Base-by-base conservation (phyloP, 192 early-diverging fungal species). In the Linnemannia exigua region DNA sequence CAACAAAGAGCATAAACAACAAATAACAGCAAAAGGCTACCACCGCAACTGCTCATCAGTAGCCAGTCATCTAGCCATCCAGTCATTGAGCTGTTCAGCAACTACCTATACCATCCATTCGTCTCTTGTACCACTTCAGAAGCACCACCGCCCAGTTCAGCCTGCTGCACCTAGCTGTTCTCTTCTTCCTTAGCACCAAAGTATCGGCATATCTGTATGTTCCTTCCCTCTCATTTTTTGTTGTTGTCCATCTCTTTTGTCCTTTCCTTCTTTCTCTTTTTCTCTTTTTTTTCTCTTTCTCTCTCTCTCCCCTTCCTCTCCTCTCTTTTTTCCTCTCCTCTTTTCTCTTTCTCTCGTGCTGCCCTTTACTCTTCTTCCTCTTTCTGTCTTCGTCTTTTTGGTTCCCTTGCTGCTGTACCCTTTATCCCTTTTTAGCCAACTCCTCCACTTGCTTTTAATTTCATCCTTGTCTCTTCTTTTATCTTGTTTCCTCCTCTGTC, bases 391-490 rank as follows among this genome's bases (percentile, higher is more conserved):
- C 63, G 3, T 76, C 31, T 48, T 68, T 47, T 9, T 54, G 6
- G 25, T 63, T 31, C 58, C 58, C 28, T 63, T 63, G 75, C 75
- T 46, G 44, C 41, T 46, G 31, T 36, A 68, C 75, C 67, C 44
- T 68, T 76, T 76, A 19, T 74, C 50, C 19, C 35, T 48, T 46
- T 20, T 71, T 71, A n/a, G 22, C 67, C 38, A 41, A 41, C 41
- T 17, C 69, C n/a, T 70, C 70, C 70, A 71, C 38, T 71, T 35
- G 12, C 22, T 41, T 69, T 36, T 69, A 35, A 63, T 46, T 71
- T 46, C 70, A 22, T 48, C 31, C 9, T 31, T 73, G 5, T 20
- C 51, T 48, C n/a, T 73, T n/a, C 54, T 74, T 19, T 28, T 1
- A 20, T 36, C 51, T 5, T 19, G 19, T 5, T 33, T 22, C 28